phyloP scores from a whole-genome alignment of 495 filamentous ascomycete species.

The Trichocladium uniseriatum region DNA sequence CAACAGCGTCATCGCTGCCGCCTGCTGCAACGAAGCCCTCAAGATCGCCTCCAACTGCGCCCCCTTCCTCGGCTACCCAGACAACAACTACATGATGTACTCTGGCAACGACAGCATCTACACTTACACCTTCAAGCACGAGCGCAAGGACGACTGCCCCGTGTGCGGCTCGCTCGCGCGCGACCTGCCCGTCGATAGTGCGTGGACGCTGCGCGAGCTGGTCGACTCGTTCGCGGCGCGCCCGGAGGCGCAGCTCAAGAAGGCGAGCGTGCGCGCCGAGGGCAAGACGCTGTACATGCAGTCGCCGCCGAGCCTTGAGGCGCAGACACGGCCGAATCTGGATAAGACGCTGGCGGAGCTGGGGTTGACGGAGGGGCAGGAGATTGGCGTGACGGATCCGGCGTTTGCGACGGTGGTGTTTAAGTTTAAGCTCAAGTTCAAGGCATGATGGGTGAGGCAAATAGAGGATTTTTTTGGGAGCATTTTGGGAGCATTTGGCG shows the following conservation, averaged over 20 bases:
- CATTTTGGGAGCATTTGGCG: neutral
- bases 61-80: constrained; percentile 52
- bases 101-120: constrained; percentile 90
- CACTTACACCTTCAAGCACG: constrained; percentile 91
- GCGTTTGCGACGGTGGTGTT: constrained; percentile 66
- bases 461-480: neutral
- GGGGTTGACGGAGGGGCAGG: constrained; percentile 37
- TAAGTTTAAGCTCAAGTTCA: constrained; percentile 52
- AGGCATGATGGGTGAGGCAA: constrained; percentile 1
- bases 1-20: constrained; percentile 91
- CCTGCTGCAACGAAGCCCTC: constrained; percentile 92
- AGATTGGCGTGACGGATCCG: constrained; percentile 72
- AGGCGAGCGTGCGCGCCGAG: constrained; percentile 76
- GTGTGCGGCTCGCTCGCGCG: constrained; percentile 81
- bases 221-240: constrained; percentile 74
- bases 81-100: constrained; percentile 96
- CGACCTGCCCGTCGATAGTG: constrained; percentile 58
- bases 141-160: constrained; percentile 86
- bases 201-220: constrained; percentile 71
- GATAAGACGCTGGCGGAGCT: constrained; percentile 55
- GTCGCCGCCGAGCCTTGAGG: constrained; percentile 67
- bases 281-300: constrained; percentile 84
- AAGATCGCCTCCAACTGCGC: constrained; percentile 82
- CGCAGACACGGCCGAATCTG: constrained; percentile 74
- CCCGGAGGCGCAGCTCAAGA: constrained; percentile 82